Evolutionary conservation across 441 rosid genomes (phyloP).

Genomic region (Gossypium gossypioides): DNA sequence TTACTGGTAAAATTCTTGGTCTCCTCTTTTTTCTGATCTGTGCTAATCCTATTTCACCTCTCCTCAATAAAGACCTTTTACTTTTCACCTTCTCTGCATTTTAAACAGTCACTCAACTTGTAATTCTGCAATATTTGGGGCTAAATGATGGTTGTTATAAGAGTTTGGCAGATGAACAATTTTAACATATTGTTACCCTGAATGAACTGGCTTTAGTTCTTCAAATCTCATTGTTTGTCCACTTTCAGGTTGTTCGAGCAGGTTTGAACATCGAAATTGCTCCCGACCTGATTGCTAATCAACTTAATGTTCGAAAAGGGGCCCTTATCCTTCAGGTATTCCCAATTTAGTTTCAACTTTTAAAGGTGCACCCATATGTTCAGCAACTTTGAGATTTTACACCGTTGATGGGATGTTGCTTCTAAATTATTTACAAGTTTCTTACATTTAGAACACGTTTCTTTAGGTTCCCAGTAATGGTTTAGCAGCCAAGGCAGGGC

Average conservation of each 20-base stretch:
- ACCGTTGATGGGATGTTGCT: not conserved
- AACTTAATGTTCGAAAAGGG: constrained; percentile 82
- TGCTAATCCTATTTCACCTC: not conserved
- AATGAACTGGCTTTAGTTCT: not conserved
- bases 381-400: not conserved
- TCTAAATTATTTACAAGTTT: not conserved
- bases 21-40: not conserved
- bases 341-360: not conserved
- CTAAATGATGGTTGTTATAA: not conserved
- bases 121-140: constrained; percentile 1
- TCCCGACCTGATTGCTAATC: constrained; percentile 74
- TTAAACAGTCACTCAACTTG: not conserved
- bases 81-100: not conserved
- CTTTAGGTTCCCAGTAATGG: constrained; percentile 64
- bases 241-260: constrained; percentile 62
- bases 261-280: constrained; percentile 80
- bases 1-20: not conserved
- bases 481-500: constrained; percentile 62
- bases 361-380: not conserved
- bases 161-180: not conserved
- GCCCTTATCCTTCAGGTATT: constrained; percentile 75
- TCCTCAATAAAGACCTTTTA: not conserved
- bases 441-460: not conserved
- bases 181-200: not conserved
- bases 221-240: constrained; percentile 9